A percentile compares a stretch with the other conserved stretches of the same genome.
Conservation (phyloP, 495 filamentous ascomycete genomes). For the Aspergillus incahuasiensis region DNA sequence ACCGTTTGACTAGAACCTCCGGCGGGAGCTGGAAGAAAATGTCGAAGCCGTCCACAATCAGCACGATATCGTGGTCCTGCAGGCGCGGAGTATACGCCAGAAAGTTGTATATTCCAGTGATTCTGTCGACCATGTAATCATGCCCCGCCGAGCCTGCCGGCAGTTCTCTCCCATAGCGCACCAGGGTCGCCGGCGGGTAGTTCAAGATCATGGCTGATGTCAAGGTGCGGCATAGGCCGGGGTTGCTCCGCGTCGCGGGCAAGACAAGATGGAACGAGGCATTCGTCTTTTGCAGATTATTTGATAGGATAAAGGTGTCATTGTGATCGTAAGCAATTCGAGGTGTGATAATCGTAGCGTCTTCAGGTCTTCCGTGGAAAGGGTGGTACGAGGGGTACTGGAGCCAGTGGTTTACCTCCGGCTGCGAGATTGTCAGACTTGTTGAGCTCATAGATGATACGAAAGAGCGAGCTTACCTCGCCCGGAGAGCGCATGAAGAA, state of each 20-base stretch:
- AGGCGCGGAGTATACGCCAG: conserved; percentile 45
- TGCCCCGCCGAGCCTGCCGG: conserved; percentile 29
- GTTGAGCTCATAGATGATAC: background rate
- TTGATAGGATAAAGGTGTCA: conserved; percentile 23
- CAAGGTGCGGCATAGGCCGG: conserved; percentile 54
- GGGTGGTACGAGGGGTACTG: conserved; percentile 36
- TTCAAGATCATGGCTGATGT: conserved; percentile 57
- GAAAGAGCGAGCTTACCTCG: conserved; percentile 8
- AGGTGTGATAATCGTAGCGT: conserved; percentile 29
- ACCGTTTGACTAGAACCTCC: conserved; percentile 53
- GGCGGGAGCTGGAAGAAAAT: conserved; percentile 60
- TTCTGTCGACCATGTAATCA: conserved; percentile 38
- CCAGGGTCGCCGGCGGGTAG: conserved; percentile 56
- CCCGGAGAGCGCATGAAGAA: conserved; percentile 21
- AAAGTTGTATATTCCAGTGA: conserved; percentile 50
- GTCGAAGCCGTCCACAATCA: conserved; percentile 55
- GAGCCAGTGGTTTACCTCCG: conserved; percentile 29
- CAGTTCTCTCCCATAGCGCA: conserved; percentile 40
- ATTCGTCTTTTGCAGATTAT: conserved; percentile 40
- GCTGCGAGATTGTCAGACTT: conserved; percentile 12
- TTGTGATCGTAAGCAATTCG: conserved; percentile 20
- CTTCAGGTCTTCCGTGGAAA: conserved; percentile 32
- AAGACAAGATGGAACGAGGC: conserved; percentile 60
- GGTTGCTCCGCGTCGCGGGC: conserved; percentile 45
- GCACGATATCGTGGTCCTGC: conserved; percentile 54